These are phyloP conservation scores for Trichoderma atroviride DNA, from an alignment of 2,329 filamentous ascomycete genomes.

Conservation along the genomic window DNA sequence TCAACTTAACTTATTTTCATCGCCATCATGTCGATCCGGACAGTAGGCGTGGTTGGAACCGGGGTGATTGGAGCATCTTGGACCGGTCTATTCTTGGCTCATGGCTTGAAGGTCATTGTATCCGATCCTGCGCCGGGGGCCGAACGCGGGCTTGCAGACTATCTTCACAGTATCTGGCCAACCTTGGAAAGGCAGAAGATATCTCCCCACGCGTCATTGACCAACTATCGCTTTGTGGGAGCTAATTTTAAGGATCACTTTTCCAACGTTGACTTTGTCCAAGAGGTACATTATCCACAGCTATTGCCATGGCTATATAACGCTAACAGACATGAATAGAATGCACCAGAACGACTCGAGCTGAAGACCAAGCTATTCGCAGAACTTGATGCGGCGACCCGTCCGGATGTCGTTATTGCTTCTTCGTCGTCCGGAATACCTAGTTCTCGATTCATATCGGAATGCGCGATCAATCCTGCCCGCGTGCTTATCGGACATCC, in stretches of 20 bases:
- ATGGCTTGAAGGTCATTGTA: constrained; percentile 41
- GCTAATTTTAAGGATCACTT: constrained; percentile 17
- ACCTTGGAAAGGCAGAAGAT: not conserved
- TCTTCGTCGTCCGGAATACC: constrained; percentile 44
- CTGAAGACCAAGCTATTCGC: constrained; percentile 44
- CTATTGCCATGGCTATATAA: not conserved
- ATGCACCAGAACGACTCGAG: constrained; percentile 45
- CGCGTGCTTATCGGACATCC: constrained; percentile 50
- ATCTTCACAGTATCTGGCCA: constrained; percentile 25
- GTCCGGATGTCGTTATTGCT: constrained; percentile 42
- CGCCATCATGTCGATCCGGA: constrained; percentile 27
- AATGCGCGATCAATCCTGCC: constrained; percentile 32
- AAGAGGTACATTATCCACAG: constrained; percentile 33
- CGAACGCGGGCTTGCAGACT: constrained; percentile 35
- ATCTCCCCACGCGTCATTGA: not conserved
- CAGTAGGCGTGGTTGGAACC: constrained; percentile 39
- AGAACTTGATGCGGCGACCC: constrained; percentile 38
- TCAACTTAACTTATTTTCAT: not conserved
- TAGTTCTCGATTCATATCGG: constrained; percentile 25
- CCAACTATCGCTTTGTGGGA: constrained; percentile 24
- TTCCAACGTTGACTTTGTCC: constrained; percentile 39
- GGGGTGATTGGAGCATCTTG: constrained; percentile 42
- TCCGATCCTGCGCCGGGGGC: constrained; percentile 45
- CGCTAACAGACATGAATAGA: constrained; percentile 26
- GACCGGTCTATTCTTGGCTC: constrained; percentile 41